These are phyloP conservation scores for Lachancea cidri DNA, from an alignment of 805 yeast species.

Conservation along the genomic window DNA sequence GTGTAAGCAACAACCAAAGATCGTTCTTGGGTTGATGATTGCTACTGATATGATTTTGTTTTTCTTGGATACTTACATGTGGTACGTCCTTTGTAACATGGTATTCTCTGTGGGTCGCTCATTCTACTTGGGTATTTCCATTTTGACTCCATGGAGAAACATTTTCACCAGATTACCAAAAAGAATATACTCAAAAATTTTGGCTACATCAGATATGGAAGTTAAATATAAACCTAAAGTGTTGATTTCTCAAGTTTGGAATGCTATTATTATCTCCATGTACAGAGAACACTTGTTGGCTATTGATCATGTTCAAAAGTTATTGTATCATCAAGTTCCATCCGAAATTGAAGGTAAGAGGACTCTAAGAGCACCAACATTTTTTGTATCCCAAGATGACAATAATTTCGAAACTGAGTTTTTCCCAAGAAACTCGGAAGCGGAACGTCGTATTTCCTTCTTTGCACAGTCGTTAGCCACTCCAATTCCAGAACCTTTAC, in stretches of 20 bases:
- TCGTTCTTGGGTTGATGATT: conserved; percentile 88
- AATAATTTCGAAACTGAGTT: conserved; percentile 90
- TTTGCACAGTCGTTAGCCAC: conserved; percentile 98
- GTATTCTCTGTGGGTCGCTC: conserved; percentile 96
- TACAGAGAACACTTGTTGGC: conserved; percentile 98
- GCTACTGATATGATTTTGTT: conserved; percentile 89
- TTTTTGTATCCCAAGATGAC: conserved; percentile 97
- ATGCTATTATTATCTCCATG: conserved; percentile 98
- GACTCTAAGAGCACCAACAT: conserved; percentile 97
- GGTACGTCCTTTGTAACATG: conserved; percentile 96
- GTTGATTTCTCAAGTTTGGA: conserved; percentile 97
- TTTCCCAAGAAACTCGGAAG: conserved; percentile 95
- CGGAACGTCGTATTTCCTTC: conserved; percentile 99
- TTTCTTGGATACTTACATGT: conserved; percentile 97
- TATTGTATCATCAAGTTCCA: conserved; percentile 97
- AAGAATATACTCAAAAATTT: conserved; percentile 95
- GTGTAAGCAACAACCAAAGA: conserved; percentile 82
- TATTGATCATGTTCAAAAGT: conserved; percentile 96
- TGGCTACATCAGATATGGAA: conserved; percentile 99
- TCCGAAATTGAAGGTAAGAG: conserved; percentile 97
- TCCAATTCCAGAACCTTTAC: conserved; percentile 97
- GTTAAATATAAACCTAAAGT: conserved; percentile 98
- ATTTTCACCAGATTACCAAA: conserved; percentile 96
- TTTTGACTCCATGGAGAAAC: conserved; percentile 99
- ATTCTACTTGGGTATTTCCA: conserved; percentile 97